Conservation (phyloP, 2,329 filamentous ascomycete species). For the Curvularia eragrostidis region DNA sequence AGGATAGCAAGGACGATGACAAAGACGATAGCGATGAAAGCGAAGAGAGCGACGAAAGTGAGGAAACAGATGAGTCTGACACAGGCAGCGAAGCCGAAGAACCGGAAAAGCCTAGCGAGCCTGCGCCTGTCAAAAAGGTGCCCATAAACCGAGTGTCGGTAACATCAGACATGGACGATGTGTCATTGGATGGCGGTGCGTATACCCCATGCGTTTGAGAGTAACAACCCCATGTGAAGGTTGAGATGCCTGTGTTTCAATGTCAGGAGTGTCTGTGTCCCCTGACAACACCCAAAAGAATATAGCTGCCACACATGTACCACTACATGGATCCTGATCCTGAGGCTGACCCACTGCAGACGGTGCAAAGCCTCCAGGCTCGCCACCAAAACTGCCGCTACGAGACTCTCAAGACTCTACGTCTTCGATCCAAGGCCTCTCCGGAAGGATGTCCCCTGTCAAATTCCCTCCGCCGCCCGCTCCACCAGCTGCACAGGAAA, state of each 20-base stretch:
- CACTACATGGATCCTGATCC: background rate
- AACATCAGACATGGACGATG: constrained; percentile 65
- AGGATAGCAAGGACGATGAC: constrained; percentile 18
- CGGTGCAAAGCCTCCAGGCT: constrained; percentile 30
- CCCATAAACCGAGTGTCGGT: constrained; percentile 63
- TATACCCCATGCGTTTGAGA: constrained; percentile 23
- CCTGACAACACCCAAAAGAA: background rate
- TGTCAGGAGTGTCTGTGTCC: background rate
- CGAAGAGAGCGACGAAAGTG: constrained; percentile 13
- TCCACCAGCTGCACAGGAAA: constrained; percentile 35
- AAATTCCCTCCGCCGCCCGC: constrained; percentile 50
- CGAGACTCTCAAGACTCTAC: constrained; percentile 50
- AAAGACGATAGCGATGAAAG: constrained; percentile 20
- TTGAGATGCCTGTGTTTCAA: constrained; percentile 3
- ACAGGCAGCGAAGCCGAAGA: constrained; percentile 17
- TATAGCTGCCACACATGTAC: background rate
- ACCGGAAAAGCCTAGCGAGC: constrained; percentile 17
- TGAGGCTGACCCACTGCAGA: constrained; percentile 36
- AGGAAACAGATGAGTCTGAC: constrained; percentile 21
- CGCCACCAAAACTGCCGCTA: constrained; percentile 64
- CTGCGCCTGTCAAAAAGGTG: constrained; percentile 54
- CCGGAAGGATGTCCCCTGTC: constrained; percentile 73
- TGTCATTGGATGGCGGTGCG: constrained; percentile 69
- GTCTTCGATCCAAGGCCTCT: constrained; percentile 67
- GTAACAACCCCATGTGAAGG: constrained; percentile 9